phyloP scores from a whole-genome alignment of 352 stramenopile genomes.

The Phytophthora hibernalis region DNA sequence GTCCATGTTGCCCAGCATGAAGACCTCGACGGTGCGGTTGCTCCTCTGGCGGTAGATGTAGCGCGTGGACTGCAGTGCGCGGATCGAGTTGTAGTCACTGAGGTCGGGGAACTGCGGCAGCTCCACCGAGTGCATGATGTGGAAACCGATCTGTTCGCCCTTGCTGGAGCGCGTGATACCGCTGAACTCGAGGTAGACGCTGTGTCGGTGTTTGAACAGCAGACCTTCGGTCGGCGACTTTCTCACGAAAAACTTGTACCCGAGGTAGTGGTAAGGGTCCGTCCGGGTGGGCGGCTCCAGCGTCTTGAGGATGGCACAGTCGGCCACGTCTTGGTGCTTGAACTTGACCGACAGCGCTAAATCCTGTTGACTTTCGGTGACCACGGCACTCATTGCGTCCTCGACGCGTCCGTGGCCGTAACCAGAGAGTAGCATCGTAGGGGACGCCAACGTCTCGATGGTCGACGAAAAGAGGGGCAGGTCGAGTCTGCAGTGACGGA shows the following conservation, averaged over 20 bases:
- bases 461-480: conserved; percentile 41
- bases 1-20: conserved; percentile 65
- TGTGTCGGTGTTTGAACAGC: conserved; percentile 63
- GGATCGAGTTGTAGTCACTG: conserved; percentile 58
- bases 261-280: conserved; percentile 65
- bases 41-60: conserved; percentile 69
- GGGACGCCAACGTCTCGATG: conserved; percentile 34
- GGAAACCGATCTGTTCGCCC: conserved; percentile 65
- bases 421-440: conserved; percentile 58
- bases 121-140: conserved; percentile 78
- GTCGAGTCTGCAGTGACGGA: conserved; percentile 40
- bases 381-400: conserved; percentile 59
- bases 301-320: conserved; percentile 66
- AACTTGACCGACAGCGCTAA: conserved; percentile 62
- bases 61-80: conserved; percentile 54
- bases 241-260: conserved; percentile 74
- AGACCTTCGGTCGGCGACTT: conserved; percentile 52
- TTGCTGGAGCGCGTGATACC: conserved; percentile 49
- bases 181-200: conserved; percentile 63
- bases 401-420: conserved; percentile 56
- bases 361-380: conserved; percentile 65
- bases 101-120: conserved; percentile 62
- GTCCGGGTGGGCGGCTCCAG: conserved; percentile 54
- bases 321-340: conserved; percentile 67
- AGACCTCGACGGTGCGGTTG: conserved; percentile 61